These are phyloP conservation scores for Sicyos edulis DNA, from an alignment of 306 rosid species.

Conservation along the genomic window DNA sequence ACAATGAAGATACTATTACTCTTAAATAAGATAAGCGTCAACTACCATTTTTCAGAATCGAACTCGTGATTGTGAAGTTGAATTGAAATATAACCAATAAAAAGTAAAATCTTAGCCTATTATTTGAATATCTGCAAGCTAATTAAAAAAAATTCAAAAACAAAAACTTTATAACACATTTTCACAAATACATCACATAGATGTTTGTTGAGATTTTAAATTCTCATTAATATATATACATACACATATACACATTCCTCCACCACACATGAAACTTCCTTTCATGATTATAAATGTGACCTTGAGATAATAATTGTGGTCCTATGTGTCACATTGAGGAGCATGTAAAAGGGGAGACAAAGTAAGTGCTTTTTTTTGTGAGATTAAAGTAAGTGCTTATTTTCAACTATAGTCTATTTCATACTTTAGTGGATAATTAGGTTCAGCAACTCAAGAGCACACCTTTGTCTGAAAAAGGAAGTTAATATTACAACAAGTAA, in stretches of 20 bases:
- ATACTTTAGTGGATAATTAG: neutral
- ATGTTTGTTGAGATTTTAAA: neutral
- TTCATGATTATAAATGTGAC: conserved; percentile 7
- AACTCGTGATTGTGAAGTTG: no score
- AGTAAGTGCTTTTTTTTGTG: neutral
- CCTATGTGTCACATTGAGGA: neutral
- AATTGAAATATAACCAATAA: no score
- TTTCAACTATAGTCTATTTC: neutral
- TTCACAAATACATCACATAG: neutral
- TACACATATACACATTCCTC: neutral
- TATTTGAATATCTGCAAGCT: no score
- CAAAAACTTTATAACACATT: no score
- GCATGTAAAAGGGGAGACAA: conserved; percentile 11
- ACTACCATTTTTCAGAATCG: no score
- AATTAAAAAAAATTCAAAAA: no score
- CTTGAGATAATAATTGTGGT: neutral
- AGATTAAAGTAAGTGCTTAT: neutral
- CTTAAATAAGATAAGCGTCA: no score
- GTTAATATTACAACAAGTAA: neutral
- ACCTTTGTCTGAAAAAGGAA: no score
- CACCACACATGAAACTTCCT: neutral
- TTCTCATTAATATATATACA: neutral
- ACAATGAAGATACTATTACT: no score
- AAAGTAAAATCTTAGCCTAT: no score
- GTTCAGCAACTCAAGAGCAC: neutral